phyloP scores from a whole-genome alignment of 2,329 filamentous ascomycete genomes.

The Daldinia sp. region DNA sequence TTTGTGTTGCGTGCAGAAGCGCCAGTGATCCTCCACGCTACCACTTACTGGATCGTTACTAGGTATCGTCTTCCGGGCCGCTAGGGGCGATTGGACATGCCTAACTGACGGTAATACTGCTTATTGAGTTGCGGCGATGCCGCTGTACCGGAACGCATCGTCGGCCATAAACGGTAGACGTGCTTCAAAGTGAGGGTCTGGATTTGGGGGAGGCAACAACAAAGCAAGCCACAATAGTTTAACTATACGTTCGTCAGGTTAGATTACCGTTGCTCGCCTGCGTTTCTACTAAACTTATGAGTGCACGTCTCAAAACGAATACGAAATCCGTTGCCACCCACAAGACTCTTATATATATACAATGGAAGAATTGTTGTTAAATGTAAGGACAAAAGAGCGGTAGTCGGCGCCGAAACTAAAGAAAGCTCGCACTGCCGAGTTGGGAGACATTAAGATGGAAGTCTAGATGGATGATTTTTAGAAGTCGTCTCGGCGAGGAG shows the following conservation, averaged over 20 bases:
- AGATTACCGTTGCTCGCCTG: not conserved
- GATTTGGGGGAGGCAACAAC: not conserved
- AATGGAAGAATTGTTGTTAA: not conserved
- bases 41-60: constrained; percentile 22
- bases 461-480: constrained; percentile 11
- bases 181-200: not conserved
- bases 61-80: constrained; percentile 28
- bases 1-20: constrained; percentile 11
- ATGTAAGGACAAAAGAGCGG: constrained; percentile 4
- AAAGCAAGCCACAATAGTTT: constrained; percentile 14
- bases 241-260: constrained; percentile 6
- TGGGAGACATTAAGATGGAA: constrained; percentile 10
- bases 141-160: constrained; percentile 29
- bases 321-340: constrained; percentile 17
- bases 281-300: constrained; percentile 5
- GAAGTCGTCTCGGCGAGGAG: not conserved
- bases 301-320: constrained; percentile 15
- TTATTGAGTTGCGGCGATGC: constrained; percentile 25
- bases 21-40: constrained; percentile 4
- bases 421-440: constrained; percentile 14
- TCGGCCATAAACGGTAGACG: constrained; percentile 19
- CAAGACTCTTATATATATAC: constrained; percentile 12
- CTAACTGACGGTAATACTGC: constrained; percentile 18
- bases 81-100: constrained; percentile 19
- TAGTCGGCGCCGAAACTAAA: constrained; percentile 1